Percentiles rank a stretch among this genome's conserved stretches.
phyloP scores from a whole-genome alignment of 1,139 yeast genomes.

The Yamadazyma sp. region DNA sequence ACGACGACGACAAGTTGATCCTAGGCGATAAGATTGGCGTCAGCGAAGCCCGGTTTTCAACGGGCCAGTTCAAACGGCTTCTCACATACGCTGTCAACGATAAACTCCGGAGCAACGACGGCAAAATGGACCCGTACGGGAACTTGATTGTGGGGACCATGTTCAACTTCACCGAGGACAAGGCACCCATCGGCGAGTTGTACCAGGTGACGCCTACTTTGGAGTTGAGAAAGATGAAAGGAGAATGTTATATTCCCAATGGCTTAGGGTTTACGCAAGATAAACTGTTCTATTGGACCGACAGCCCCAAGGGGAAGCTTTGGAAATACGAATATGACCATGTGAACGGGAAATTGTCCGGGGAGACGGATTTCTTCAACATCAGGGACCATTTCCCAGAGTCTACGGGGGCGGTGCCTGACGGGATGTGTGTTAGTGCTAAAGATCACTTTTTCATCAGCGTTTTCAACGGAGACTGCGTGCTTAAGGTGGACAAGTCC shows the following conservation, averaged over 20 bases:
- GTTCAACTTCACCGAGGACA: conserved; percentile 46
- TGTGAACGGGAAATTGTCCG: conserved; percentile 42
- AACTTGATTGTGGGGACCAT: conserved; percentile 74
- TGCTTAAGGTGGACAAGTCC: conserved; percentile 50
- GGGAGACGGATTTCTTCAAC: conserved; percentile 44
- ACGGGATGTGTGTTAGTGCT: conserved; percentile 69
- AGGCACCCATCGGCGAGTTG: conserved; percentile 40
- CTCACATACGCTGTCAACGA: conserved; percentile 41
- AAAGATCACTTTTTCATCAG: conserved; percentile 69
- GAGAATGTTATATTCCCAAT: conserved; percentile 57
- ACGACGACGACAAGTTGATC: conserved; percentile 39
- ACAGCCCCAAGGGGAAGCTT: conserved; percentile 59
- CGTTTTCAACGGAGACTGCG: conserved; percentile 60
- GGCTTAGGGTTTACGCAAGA: conserved; percentile 73
- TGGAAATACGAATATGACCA: conserved; percentile 63
- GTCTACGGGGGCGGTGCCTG: conserved; percentile 58
- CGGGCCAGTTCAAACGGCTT: conserved; percentile 42
- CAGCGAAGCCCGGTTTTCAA: conserved; percentile 46
- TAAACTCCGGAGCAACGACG: conserved; percentile 69
- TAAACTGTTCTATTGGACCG: conserved; percentile 66
- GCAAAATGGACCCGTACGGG: conserved; percentile 68
- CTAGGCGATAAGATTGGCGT: conserved; percentile 62
- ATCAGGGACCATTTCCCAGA: conserved; percentile 28
- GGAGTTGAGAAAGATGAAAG: conserved; percentile 31
- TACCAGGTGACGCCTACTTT: conserved; percentile 40